These are phyloP conservation scores for Volvox carteri DNA, from an alignment of 163 green algal species.

Conservation along the genomic window DNA sequence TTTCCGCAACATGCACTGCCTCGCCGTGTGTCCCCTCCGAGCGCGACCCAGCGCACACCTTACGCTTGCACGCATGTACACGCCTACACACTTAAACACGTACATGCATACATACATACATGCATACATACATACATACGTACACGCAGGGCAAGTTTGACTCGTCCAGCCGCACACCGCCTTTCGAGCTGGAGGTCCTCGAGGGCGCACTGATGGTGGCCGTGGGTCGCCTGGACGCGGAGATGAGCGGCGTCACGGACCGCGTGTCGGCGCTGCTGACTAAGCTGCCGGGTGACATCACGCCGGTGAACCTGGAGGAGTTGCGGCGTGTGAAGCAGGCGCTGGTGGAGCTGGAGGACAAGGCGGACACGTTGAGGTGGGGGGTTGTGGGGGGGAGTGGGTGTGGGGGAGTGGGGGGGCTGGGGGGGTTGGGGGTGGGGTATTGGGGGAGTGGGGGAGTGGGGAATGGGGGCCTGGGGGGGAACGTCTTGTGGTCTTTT, in stretches of 20 bases:
- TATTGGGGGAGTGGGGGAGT: neutral
- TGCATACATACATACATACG: neutral
- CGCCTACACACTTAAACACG: neutral
- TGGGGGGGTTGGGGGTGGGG: neutral
- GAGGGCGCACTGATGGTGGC: slow-evolving; percentile 93
- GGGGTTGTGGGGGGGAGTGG: neutral
- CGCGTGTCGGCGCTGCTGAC: slow-evolving; percentile 83
- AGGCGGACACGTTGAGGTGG: slow-evolving; percentile 82
- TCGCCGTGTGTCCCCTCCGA: no score
- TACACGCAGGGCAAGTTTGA: slow-evolving; percentile 55
- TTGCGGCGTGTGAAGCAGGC: slow-evolving; percentile 93
- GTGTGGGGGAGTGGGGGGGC: neutral
- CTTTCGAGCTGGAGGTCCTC: slow-evolving; percentile 95
- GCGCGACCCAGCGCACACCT: no score
- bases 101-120: neutral
- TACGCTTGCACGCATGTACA: no score
- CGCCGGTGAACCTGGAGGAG: slow-evolving; percentile 95
- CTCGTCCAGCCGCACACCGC: slow-evolving; percentile 60
- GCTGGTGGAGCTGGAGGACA: slow-evolving; percentile 95
- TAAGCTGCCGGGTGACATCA: slow-evolving; percentile 92
- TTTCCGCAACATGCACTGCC: no score
- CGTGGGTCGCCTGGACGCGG: slow-evolving; percentile 88
- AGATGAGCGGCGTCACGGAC: slow-evolving; percentile 83
- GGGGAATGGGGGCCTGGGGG: neutral
- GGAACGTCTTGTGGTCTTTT: no score